phyloP scores from a whole-genome alignment of 305 asterid genomes.

The Salvia sclarea region DNA sequence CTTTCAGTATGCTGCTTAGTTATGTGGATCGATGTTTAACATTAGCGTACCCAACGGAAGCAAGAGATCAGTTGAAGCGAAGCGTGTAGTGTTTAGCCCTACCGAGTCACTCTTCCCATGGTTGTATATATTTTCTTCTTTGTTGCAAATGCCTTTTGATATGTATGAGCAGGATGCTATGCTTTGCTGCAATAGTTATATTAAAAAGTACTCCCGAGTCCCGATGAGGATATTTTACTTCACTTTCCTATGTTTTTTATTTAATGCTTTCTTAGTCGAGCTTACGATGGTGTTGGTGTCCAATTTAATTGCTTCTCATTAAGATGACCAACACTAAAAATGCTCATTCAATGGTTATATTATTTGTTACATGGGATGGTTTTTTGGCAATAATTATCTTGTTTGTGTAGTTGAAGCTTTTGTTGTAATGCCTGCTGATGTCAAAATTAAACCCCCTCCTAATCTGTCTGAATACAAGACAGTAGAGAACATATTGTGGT shows the following conservation, averaged over 20 bases:
- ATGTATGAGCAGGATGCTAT: neutral
- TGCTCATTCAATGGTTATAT: neutral
- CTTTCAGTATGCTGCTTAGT: neutral
- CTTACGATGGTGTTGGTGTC: neutral
- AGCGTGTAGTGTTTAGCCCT: neutral
- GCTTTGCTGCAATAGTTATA: neutral
- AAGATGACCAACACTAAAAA: neutral
- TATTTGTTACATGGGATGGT: neutral
- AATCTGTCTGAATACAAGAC: neutral
- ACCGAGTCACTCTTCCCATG: neutral
- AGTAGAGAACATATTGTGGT: neutral
- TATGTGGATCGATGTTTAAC: neutral
- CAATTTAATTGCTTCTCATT: neutral
- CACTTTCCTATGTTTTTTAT: neutral
- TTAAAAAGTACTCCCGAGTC: neutral
- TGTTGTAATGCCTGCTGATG: neutral
- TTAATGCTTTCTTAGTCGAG: neutral
- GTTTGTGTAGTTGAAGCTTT: neutral
- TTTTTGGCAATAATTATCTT: neutral
- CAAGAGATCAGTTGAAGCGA: neutral
- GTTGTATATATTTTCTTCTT: conserved; percentile 24
- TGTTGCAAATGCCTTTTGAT: neutral
- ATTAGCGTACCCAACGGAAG: neutral
- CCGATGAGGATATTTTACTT: neutral
- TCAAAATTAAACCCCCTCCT: neutral